Base-by-base conservation (phyloP, 2,329 filamentous ascomycete species). In the Fusarium miscanthi region DNA sequence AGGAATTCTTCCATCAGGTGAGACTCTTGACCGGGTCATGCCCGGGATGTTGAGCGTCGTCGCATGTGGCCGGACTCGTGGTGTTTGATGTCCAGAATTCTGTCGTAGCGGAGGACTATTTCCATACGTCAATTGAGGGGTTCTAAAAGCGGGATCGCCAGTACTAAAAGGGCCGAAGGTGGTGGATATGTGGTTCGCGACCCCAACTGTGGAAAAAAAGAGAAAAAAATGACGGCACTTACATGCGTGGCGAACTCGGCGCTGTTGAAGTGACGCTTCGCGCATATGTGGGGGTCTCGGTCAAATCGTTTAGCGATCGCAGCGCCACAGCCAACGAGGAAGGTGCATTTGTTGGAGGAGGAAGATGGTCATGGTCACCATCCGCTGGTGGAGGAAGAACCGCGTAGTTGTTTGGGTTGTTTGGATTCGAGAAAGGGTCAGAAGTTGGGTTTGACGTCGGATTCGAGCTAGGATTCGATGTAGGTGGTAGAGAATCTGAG, bases 41-140 rank as follows among this genome's bases (percentile, higher is more conserved):
- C 96, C 96, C 63, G 96, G 96, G 67, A 99, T 98, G 81, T 97
- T 97, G 77, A 98, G 91, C 19, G 96, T 98, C 21, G 96, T 98
- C 14, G 96, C 94, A 82, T 97, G 94, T 27, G 91, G 88, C 73
- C 92, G 90, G 53, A 94, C 88, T 72, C 93, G 88, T 33, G 95
- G 94, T 10, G 95, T 97, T 31, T 91, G 90, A 56, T 87, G 87
- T 65, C 92, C 92, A 16, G 94, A 96, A 77, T 92, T 93, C 78
- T 93, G 91, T 78, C 92, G 86, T 68, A 91, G 81, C 3, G 92
- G 90, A 54, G 88, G 89, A 76, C 92, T 94, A 76, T 79, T 68
- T 68, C 37, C 37, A 66, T 56, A 67, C 69, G 73, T 78, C 61
- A 77, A 65, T 65, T 56, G 59, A 56, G 65, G 69, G 53, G 57